phyloP scores from a whole-genome alignment of 768 basidiomycete species.

The Boletus pseudo-olivaceus region DNA sequence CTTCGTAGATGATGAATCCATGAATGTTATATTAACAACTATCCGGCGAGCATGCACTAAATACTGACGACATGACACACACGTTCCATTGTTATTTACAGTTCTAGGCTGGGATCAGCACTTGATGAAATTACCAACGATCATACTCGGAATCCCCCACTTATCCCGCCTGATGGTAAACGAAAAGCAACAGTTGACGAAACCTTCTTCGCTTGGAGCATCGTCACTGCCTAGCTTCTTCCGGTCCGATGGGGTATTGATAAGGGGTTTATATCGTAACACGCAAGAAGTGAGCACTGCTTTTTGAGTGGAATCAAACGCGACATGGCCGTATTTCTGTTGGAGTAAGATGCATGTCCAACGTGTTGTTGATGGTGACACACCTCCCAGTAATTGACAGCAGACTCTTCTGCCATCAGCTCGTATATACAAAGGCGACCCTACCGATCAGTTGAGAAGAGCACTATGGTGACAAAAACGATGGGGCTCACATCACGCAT shows the following conservation, averaged over 20 bases:
- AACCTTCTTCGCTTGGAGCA: constrained; percentile 58
- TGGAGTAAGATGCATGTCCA: not conserved
- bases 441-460: constrained; percentile 30
- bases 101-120: constrained; percentile 35
- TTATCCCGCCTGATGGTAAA: constrained; percentile 83
- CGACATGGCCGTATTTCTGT: constrained; percentile 93
- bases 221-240: constrained; percentile 28
- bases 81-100: not conserved
- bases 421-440: constrained; percentile 96
- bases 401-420: constrained; percentile 95
- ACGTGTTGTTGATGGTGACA: constrained; percentile 10
- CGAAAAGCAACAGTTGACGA: constrained; percentile 87
- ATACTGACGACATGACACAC: constrained; percentile 1
- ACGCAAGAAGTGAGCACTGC: constrained; percentile 92
- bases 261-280: constrained; percentile 69
- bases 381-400: constrained; percentile 98
- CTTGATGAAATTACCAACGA: constrained; percentile 85
- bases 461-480: not conserved
- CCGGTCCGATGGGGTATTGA: constrained; percentile 39
- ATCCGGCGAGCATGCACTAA: constrained; percentile 9
- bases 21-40: constrained; percentile 13
- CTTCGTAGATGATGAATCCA: not conserved
- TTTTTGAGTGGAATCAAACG: constrained; percentile 89
- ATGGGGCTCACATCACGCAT: constrained; percentile 70
- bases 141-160: constrained; percentile 87